Conservation (phyloP, 2,329 filamentous ascomycete species). For the Ambrosiella beaveri region DNA sequence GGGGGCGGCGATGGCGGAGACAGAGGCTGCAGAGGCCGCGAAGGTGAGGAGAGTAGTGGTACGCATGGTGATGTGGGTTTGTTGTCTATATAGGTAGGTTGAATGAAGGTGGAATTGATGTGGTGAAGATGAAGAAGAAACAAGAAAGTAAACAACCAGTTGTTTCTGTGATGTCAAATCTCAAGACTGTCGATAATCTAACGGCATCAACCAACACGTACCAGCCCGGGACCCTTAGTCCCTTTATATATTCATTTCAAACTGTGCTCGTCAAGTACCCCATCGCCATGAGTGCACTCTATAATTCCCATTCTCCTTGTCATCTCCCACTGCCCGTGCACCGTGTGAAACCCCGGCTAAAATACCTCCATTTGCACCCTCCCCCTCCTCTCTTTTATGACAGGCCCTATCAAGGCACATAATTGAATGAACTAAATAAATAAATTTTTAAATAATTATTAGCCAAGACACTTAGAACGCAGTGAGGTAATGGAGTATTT, state of each 20-base stretch:
- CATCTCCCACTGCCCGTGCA: background rate
- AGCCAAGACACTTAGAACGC: background rate
- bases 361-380: background rate
- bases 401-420: background rate
- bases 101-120: background rate
- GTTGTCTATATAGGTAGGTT: background rate
- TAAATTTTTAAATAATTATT: background rate
- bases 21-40: conserved; percentile 11
- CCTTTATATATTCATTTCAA: too few species aligned
- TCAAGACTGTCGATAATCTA: too few species aligned
- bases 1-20: conserved; percentile 11
- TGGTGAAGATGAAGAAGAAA: background rate
- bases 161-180: background rate
- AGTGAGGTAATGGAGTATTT: background rate
- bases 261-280: too few species aligned
- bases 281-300: too few species aligned
- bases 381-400: background rate
- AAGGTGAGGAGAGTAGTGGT: conserved; percentile 9
- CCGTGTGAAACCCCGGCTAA: background rate
- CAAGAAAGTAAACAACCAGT: background rate
- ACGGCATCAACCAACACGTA: too few species aligned
- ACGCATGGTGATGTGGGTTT: conserved; percentile 10
- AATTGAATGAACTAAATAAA: background rate
- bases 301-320: background rate
- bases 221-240: too few species aligned